Evolutionary conservation across 1,139 yeast species (phyloP).

Genomic region (Geotrichum phurueaensis): DNA sequence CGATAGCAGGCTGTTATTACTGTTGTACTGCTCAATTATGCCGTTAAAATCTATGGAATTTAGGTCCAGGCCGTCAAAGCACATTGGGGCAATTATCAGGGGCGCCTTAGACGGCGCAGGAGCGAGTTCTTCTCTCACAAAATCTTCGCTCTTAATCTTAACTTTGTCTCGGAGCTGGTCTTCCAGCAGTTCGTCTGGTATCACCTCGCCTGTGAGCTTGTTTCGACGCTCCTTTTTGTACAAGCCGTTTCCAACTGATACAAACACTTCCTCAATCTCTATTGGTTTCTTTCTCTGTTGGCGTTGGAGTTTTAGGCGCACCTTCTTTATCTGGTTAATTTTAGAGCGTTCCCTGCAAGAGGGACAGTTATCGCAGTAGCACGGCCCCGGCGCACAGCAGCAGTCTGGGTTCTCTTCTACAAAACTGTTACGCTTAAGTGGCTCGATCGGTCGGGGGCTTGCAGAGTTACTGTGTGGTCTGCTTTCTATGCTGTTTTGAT

Average conservation of each 20-base stretch:
- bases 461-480: neutral
- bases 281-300: conserved; percentile 7
- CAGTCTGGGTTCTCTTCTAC: conserved; percentile 2
- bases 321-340: conserved; percentile 11
- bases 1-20: neutral
- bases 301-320: conserved; percentile 18
- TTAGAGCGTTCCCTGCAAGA: conserved; percentile 1
- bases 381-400: conserved; percentile 5
- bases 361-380: conserved; percentile 8
- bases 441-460: neutral
- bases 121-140: neutral
- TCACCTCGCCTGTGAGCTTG: conserved; percentile 14
- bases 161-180: neutral
- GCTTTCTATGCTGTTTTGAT: neutral
- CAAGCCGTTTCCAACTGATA: conserved; percentile 35
- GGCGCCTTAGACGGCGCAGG: conserved; percentile 21
- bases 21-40: conserved; percentile 1
- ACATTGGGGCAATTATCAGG: conserved; percentile 36
- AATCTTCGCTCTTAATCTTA: neutral
- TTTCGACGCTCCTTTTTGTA: conserved; percentile 25
- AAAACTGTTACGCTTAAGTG: neutral
- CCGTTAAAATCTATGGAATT: conserved; percentile 6
- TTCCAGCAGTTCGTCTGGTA: conserved; percentile 5
- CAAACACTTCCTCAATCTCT: conserved; percentile 25
- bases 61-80: conserved; percentile 26